These are phyloP conservation scores for Epichloe brachyelytri DNA, from an alignment of 2,329 filamentous ascomycete genomes.

Conservation along the genomic window DNA sequence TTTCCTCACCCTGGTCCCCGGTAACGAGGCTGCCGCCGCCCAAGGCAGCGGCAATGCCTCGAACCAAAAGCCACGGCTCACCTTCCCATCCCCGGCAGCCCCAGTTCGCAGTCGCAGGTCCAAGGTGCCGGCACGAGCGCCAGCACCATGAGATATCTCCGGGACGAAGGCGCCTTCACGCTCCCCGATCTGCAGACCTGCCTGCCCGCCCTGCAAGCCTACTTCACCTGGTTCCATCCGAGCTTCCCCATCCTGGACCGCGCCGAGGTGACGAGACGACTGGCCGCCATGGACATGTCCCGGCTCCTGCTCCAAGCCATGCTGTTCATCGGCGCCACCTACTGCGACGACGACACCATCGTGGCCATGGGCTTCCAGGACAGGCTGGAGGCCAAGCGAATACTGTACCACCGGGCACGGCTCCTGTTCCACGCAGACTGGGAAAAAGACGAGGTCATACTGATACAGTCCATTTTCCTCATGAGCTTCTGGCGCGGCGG, in stretches of 20 bases:
- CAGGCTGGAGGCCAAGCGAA: constrained; percentile 34
- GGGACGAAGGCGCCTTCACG: constrained; percentile 29
- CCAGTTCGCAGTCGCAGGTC: constrained; percentile 10
- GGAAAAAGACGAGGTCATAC: constrained; percentile 35
- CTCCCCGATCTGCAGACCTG: constrained; percentile 30
- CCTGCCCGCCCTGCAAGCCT: constrained; percentile 32
- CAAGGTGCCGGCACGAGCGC: constrained; percentile 27
- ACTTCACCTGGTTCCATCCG: constrained; percentile 44
- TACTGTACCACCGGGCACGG: constrained; percentile 36
- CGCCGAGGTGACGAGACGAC: constrained; percentile 25
- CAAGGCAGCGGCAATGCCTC: background rate
- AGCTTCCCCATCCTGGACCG: constrained; percentile 42
- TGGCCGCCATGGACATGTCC: constrained; percentile 29
- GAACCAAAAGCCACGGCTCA: constrained; percentile 14
- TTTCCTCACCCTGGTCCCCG: constrained; percentile 23
- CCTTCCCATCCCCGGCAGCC: constrained; percentile 18
- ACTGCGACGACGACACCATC: constrained; percentile 35
- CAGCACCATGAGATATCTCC: constrained; percentile 34
- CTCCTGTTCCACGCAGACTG: constrained; percentile 40
- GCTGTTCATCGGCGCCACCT: constrained; percentile 40
- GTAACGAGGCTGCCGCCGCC: constrained; percentile 7
- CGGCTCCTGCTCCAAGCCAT: constrained; percentile 38
- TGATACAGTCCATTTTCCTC: constrained; percentile 38
- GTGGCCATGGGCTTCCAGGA: constrained; percentile 31
- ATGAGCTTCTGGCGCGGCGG: constrained; percentile 43